Percentiles rank a stretch among this genome's conserved stretches.
These are phyloP conservation scores for Suillus clintonianus DNA, from an alignment of 768 basidiomycete species.

Conservation along the genomic window DNA sequence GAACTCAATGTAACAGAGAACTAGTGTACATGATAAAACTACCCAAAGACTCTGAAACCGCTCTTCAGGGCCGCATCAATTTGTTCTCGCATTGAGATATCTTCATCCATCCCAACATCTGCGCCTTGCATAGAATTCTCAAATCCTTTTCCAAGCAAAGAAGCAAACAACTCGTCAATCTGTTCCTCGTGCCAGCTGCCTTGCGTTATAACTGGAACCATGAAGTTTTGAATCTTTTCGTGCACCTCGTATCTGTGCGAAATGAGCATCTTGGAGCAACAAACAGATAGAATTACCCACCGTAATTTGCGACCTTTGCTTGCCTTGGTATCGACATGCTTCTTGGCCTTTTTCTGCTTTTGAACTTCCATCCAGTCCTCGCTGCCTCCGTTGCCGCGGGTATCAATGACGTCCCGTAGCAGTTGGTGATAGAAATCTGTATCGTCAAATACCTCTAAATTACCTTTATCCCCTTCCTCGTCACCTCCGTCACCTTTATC, in stretches of 20 bases:
- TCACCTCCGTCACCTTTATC: slow-evolving; percentile 34
- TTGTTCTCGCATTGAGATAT: slow-evolving; percentile 30
- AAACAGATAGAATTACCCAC: slow-evolving; percentile 38
- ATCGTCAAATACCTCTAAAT: slow-evolving; percentile 74
- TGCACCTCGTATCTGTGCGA: slow-evolving; percentile 83
- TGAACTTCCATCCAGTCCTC: slow-evolving; percentile 68
- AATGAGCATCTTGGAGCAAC: not conserved
- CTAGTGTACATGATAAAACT: slow-evolving; percentile 18
- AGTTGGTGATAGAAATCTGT: slow-evolving; percentile 93
- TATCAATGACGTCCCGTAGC: slow-evolving; percentile 87
- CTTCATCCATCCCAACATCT: slow-evolving; percentile 25
- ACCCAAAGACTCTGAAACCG: slow-evolving; percentile 66
- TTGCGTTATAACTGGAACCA: slow-evolving; percentile 76
- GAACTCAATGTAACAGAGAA: not conserved
- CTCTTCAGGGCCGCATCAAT: slow-evolving; percentile 36
- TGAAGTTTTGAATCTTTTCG: slow-evolving; percentile 95
- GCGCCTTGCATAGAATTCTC: slow-evolving; percentile 37
- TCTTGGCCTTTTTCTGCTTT: slow-evolving; percentile 72
- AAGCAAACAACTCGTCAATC: slow-evolving; percentile 91
- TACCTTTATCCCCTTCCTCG: slow-evolving; percentile 36
- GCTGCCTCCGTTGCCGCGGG: slow-evolving; percentile 46
- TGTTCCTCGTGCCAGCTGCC: slow-evolving; percentile 95
- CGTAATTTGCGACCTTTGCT: slow-evolving; percentile 94
- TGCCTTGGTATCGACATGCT: slow-evolving; percentile 93
- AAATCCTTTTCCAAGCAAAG: slow-evolving; percentile 78